A percentile compares a stretch with the other conserved stretches of the same genome.
Evolutionary conservation across 805 yeast species (phyloP).

Genomic region (Cephaloascus fragrans): DNA sequence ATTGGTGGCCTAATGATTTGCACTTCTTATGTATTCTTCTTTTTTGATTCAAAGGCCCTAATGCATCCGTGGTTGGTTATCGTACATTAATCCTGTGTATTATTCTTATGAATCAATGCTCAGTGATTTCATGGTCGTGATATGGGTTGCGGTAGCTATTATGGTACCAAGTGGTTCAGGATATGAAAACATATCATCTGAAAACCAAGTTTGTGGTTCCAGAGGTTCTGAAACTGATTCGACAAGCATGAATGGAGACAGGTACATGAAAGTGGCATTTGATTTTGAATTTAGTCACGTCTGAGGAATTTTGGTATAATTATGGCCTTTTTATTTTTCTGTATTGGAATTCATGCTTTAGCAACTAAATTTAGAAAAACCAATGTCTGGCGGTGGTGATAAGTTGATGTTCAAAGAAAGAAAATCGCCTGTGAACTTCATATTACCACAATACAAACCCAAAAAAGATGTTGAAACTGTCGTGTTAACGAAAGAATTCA

Average conservation of each 20-base stretch:
- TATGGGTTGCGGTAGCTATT: constrained; percentile 17
- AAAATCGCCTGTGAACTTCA: constrained; percentile 10
- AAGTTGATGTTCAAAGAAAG: constrained; percentile 18
- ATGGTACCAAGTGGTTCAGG: constrained; percentile 23
- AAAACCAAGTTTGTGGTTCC: constrained; percentile 17
- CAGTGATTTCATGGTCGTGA: constrained; percentile 21
- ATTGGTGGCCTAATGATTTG: constrained; percentile 1
- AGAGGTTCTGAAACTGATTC: constrained; percentile 21
- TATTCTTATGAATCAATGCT: constrained; percentile 20
- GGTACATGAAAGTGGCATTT: constrained; percentile 22
- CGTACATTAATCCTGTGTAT: constrained; percentile 14
- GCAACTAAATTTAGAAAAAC: constrained; percentile 18
- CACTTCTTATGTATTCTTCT: constrained; percentile 6
- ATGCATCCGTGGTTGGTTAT: constrained; percentile 21
- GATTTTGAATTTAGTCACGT: constrained; percentile 19
- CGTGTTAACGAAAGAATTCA: constrained; percentile 23
- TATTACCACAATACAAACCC: constrained; percentile 6
- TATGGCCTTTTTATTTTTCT: constrained; percentile 30
- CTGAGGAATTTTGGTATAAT: constrained; percentile 33
- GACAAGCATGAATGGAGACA: constrained; percentile 20
- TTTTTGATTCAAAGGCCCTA: constrained; percentile 7
- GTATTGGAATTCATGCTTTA: constrained; percentile 16
- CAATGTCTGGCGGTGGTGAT: constrained; percentile 22
- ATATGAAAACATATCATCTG: constrained; percentile 11
- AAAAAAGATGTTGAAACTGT: constrained; percentile 23